Conservation (phyloP, 2,329 filamentous ascomycete genomes). For the Mariannaea elegans region DNA sequence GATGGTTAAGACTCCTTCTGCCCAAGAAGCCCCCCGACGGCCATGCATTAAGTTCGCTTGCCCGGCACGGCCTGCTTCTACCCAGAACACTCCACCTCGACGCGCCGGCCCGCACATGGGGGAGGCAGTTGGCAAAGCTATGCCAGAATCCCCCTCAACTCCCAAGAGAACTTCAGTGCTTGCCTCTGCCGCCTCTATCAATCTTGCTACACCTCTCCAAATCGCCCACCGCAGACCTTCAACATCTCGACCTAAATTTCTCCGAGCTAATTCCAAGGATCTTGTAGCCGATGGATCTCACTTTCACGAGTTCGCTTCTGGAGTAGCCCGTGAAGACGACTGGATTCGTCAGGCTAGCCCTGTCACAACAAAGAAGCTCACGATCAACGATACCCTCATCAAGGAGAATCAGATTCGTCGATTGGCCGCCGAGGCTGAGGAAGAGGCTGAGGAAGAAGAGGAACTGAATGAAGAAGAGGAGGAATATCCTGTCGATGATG, state of each 20-base stretch:
- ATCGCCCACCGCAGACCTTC: conserved; percentile 35
- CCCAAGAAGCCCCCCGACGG: conserved; percentile 58
- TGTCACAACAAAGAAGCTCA: conserved; percentile 75
- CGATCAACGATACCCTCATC: conserved; percentile 86
- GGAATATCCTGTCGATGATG: conserved; percentile 52
- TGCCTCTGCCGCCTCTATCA: conserved; percentile 26
- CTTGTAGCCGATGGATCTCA: conserved; percentile 64
- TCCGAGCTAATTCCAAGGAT: conserved; percentile 60
- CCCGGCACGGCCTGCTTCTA: conserved; percentile 60
- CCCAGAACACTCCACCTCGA: conserved; percentile 50
- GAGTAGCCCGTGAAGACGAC: conserved; percentile 82
- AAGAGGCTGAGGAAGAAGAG: conserved; percentile 84
- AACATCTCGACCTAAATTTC: conserved; percentile 52
- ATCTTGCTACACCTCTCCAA: conserved; percentile 37
- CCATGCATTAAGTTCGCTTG: conserved; percentile 81
- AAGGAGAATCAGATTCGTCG: conserved; percentile 91
- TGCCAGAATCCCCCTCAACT: conserved; percentile 43
- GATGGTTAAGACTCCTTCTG: conserved; percentile 45
- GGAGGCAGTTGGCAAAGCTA: conserved; percentile 23
- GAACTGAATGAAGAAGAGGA: conserved; percentile 56
- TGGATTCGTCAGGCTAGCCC: conserved; percentile 81
- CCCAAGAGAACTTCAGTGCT: conserved; percentile 42
- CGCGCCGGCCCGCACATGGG: conserved; percentile 23
- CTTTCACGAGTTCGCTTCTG: conserved; percentile 94
- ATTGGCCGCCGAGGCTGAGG: conserved; percentile 88